Conservation (phyloP, 768 basidiomycete genomes). For the Trametes cingulata region DNA sequence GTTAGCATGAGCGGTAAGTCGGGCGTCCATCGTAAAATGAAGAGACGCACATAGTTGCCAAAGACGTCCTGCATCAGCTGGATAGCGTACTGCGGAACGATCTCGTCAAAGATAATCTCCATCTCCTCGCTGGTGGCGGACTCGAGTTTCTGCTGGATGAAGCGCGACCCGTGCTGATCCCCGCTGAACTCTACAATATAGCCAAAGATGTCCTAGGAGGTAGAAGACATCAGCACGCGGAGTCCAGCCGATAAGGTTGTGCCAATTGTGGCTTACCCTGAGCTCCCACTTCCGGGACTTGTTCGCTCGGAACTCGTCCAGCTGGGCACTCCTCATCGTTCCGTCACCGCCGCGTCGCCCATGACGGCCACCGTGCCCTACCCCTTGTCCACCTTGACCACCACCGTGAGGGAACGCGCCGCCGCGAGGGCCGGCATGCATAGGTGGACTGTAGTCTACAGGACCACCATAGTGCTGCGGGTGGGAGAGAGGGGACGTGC, state of each 20-base stretch:
- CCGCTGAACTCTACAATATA: slow-evolving; percentile 88
- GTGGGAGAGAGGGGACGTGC: slow-evolving; percentile 46
- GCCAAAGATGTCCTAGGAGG: slow-evolving; percentile 76
- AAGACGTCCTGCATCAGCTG: slow-evolving; percentile 90
- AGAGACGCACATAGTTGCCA: slow-evolving; percentile 82
- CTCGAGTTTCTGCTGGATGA: slow-evolving; percentile 89
- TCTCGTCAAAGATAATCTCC: slow-evolving; percentile 82
- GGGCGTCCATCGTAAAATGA: not conserved
- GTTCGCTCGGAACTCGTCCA: slow-evolving; percentile 86
- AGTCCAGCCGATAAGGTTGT: slow-evolving; percentile 7
- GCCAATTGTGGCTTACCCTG: slow-evolving; percentile 45
- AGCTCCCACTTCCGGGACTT: slow-evolving; percentile 82
- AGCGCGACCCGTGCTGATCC: slow-evolving; percentile 97
- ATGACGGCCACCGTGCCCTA: slow-evolving; percentile 40
- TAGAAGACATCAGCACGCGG: not conserved
- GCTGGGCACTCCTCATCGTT: slow-evolving; percentile 62
- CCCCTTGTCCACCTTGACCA: slow-evolving; percentile 29
- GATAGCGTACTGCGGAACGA: slow-evolving; percentile 72
- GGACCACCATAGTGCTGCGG: slow-evolving; percentile 44
- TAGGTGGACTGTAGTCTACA: slow-evolving; percentile 50
- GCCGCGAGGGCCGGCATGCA: slow-evolving; percentile 39
- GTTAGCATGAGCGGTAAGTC: not conserved
- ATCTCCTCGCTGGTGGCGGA: slow-evolving; percentile 76
- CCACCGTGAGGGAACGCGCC: not conserved
- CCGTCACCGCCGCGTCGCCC: slow-evolving; percentile 47